phyloP scores from a whole-genome alignment of 345 rosid genomes.

The Litchi chinensis region DNA sequence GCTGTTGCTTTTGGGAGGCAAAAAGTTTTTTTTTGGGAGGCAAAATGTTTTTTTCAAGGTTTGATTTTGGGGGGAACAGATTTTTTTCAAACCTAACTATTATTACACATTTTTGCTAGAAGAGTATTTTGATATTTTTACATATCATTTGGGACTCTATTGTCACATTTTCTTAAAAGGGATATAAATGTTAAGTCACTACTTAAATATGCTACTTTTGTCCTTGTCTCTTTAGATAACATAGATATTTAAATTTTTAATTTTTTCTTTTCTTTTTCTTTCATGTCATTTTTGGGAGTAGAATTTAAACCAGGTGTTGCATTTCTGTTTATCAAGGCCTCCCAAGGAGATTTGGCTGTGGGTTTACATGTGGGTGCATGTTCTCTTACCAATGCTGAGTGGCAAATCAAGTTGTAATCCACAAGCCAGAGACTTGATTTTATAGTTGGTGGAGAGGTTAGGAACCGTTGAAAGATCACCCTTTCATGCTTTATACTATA shows the following conservation, averaged over 20 bases:
- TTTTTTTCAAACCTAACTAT: too few relatives aligned
- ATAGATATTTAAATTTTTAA: background rate
- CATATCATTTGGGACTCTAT: too few relatives aligned
- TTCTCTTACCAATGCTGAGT: constrained; percentile 52
- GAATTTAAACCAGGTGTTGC: background rate
- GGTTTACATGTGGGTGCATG: constrained; percentile 61
- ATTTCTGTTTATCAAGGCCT: constrained; percentile 38
- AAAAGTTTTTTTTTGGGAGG: too few relatives aligned
- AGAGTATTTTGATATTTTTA: too few relatives aligned
- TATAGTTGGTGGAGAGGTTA: constrained; percentile 72
- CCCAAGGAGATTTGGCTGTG: constrained; percentile 67
- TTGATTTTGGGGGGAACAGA: too few relatives aligned
- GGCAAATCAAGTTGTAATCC: constrained; percentile 57
- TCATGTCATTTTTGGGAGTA: constrained; percentile 4
- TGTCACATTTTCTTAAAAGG: too few relatives aligned
- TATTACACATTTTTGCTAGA: too few relatives aligned
- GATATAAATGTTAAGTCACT: too few relatives aligned
- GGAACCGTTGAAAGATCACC: background rate
- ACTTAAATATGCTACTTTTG: too few relatives aligned
- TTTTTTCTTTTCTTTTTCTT: background rate
- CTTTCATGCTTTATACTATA: background rate
- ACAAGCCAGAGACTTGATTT: constrained; percentile 62
- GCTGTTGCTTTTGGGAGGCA: too few relatives aligned
- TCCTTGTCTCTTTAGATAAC: too few relatives aligned
- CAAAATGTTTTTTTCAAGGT: too few relatives aligned